phyloP scores from a whole-genome alignment of 2,329 filamentous ascomycete genomes.

The Neonectria sp. region DNA sequence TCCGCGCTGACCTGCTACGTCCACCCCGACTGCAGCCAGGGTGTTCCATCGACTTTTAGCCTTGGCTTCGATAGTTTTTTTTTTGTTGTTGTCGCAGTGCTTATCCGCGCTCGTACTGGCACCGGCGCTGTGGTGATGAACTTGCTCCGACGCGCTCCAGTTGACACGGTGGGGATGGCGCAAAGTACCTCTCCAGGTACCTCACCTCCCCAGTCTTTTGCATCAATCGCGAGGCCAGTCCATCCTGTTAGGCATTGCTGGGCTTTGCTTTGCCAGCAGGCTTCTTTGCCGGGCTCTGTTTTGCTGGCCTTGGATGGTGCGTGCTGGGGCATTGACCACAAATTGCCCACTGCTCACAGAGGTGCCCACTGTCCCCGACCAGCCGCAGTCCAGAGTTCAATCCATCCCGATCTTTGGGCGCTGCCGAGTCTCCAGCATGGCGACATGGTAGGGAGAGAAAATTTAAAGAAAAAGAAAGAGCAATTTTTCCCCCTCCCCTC shows the following conservation, averaged over 20 bases:
- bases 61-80: slow-evolving; percentile 20
- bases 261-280: slow-evolving; percentile 1
- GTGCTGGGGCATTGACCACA: slow-evolving; percentile 45
- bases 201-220: slow-evolving; percentile 33
- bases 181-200: slow-evolving; percentile 29
- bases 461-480: slow-evolving; percentile 36
- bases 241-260: slow-evolving; percentile 37
- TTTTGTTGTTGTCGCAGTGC: slow-evolving; percentile 18
- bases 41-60: slow-evolving; percentile 23
- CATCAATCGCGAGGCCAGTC: slow-evolving; percentile 18
- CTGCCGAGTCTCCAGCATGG: slow-evolving; percentile 24
- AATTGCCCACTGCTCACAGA: slow-evolving; percentile 29
- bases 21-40: slow-evolving; percentile 18
- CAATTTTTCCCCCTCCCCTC: slow-evolving; percentile 39
- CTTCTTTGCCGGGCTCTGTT: slow-evolving; percentile 20
- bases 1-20: slow-evolving; percentile 14
- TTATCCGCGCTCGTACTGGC: slow-evolving; percentile 32
- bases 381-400: slow-evolving; percentile 34
- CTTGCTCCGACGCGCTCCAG: slow-evolving; percentile 21
- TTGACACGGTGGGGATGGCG: slow-evolving; percentile 5
- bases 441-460: slow-evolving; percentile 26
- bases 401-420: slow-evolving; percentile 34
- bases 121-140: slow-evolving; percentile 23
- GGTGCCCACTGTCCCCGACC: slow-evolving; percentile 38
- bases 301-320: slow-evolving; percentile 29